Evolutionary conservation across 768 basidiomycete genomes (phyloP), one percentile per base, ranked within the genome.

Genomic region (Naganishia onofrii): DNA sequence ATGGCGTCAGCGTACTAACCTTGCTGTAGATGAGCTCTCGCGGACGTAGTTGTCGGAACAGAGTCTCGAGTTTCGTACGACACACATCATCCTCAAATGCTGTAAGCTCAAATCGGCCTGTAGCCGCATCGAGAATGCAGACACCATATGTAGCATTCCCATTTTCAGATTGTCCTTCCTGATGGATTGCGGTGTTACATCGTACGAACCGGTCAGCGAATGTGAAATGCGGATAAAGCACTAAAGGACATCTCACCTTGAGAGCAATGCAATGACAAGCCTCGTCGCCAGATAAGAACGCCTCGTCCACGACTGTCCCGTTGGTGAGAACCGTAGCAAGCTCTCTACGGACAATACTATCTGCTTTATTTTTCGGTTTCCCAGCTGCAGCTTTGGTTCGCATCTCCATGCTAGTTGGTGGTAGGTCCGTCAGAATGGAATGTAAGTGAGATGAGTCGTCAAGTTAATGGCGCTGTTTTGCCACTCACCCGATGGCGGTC

Each of bases 311-410:
- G 29, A 98, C 88, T 0, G 96, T 99, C 2, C 96, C 96, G 64
- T 92, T 92, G 0, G 96, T 99, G 78, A 94, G 91, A 53, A 99
- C 92, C 83, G 94, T 95, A 81, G 91, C 91, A 60, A 99, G 84
- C 76, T 94, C 96, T 57, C 92, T 85, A 71, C 89, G 84, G 51
- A 98, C 96, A 63, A 98, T 97, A 83, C 95, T 75, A 70, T 76
- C 56, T 3, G 66, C 66, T 21, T 60, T 60, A 82, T 81, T 79
- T 82, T 85, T 60, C 23, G 81, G 82, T 72, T 83, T 84, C 19
- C 81, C 82, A 74, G 63, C 69, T 9, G 29, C 44, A 9, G 71
- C 66, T 32, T 71, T 76, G 70, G 90, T 80, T 32, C 95, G 89
- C 91, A 98, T 95, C 81, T 98, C 95, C 26, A 92, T 92, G 19